phyloP scores from a whole-genome alignment of 164 flowering plant species.

The Vitis rupestris region DNA sequence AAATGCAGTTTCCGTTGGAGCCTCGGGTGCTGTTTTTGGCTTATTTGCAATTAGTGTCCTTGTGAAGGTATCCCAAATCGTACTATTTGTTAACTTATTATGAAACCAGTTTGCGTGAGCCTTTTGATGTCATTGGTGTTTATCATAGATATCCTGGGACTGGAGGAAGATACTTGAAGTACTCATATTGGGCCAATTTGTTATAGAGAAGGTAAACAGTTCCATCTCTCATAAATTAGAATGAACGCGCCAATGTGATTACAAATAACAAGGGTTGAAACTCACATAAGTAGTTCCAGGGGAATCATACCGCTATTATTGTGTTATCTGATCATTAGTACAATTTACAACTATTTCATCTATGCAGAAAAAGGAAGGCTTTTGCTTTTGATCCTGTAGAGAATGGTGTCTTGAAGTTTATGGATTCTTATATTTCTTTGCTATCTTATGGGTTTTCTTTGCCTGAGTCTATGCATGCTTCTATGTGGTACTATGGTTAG shows the following conservation, averaged over 20 bases:
- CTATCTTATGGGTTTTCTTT: no score
- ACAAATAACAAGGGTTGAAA: neutral
- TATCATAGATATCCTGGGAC: conserved; percentile 84
- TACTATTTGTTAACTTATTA: neutral
- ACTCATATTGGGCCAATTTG: conserved; percentile 93
- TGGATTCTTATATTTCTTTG: no score
- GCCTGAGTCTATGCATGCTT: no score
- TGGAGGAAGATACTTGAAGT: conserved; percentile 99
- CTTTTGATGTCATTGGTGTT: neutral
- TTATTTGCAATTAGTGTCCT: conserved; percentile 96
- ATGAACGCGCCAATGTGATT: neutral
- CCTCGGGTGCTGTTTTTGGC: conserved; percentile 98
- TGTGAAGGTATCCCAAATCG: conserved; percentile 65
- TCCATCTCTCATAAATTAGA: neutral
- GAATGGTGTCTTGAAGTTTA: no score
- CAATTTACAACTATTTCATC: no score
- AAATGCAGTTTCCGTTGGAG: conserved; percentile 94
- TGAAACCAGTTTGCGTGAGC: neutral
- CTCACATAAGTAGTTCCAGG: no score
- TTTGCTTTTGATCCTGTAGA: no score
- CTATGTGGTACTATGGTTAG: no score
- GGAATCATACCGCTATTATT: no score
- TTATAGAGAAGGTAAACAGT: conserved; percentile 68
- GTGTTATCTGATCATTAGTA: no score
- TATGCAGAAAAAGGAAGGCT: no score